Base-by-base conservation (phyloP, 768 basidiomycete genomes). In the Panellus pusillus region DNA sequence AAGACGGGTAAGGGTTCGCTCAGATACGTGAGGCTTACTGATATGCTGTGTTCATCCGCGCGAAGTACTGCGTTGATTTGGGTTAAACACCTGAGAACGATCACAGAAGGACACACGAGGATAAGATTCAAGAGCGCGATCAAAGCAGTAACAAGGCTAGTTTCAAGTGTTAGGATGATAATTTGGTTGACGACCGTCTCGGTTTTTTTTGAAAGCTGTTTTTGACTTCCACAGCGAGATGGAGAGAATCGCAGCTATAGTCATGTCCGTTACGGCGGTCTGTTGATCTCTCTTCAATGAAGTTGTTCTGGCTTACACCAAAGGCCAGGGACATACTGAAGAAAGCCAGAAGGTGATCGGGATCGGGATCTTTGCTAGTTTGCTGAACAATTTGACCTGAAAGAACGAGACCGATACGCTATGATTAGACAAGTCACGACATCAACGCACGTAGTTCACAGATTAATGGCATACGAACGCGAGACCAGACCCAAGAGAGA, bases 191-290 rank as follows among this genome's bases (percentile, higher is more conserved):
- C 45, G 6, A 54, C 57, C 18, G 24, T 15, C 18, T 17, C 32
- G 15, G 52, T 54, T 14, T 28, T n/a, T 40, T 24, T 40, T 32
- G 35, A 40, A 54, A 24, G 11, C 7, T 6, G 46, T 49, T 11
- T 39, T 40, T 1, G 45, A 37, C 14, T 40, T 6, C 32, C 32
- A 35, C 6, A 58, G 47, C 2, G 14, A 5, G 28, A 39, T 7
- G 9, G 17, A 32, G 2, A 58, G 47, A 27, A 58, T 40, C 6
- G 13, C n/a, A 1, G 52, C 45, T n/a, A 58, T 58, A 6, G 47
- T 29, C 14, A 54, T 8, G 28, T 58, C 57, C 17, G 52, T 44
- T 27, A 54, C 44, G 6, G 47, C 52, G 2, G 60, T 52, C 58
- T 60, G 11, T 27, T n/a, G 15, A 6, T 35, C 11, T 4, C 24